phyloP scores from a whole-genome alignment of 2,329 filamentous ascomycete genomes.

The Alternaria hordeiaustralica region DNA sequence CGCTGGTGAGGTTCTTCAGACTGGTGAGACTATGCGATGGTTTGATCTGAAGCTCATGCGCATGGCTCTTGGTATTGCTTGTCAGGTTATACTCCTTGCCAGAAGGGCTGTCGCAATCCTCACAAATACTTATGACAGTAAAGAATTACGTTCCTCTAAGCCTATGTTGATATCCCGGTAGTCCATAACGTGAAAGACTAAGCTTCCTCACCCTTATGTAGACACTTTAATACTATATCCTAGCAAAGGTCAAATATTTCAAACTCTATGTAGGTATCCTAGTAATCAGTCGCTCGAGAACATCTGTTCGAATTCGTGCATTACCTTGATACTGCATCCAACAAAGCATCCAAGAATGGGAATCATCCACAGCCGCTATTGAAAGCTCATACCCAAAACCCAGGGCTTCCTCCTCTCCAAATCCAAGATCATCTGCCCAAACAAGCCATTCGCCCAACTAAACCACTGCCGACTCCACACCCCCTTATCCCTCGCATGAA shows the following conservation, averaged over 20 bases:
- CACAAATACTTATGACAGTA: neutral
- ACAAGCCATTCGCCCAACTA: slow-evolving; percentile 60
- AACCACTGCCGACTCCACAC: slow-evolving; percentile 59
- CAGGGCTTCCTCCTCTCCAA: slow-evolving; percentile 52
- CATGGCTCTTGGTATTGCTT: neutral
- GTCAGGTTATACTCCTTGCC: accelerated
- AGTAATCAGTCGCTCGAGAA: neutral
- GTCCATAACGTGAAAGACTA: accelerated
- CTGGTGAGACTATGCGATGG: too few species aligned
- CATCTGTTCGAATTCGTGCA: accelerated
- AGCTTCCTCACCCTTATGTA: neutral
- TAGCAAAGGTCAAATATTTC: neutral
- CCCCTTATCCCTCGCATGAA: slow-evolving; percentile 48
- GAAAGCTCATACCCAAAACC: slow-evolving; percentile 47
- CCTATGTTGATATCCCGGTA: neutral
- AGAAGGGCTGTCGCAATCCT: neutral
- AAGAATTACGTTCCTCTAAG: too few species aligned
- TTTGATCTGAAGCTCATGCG: neutral
- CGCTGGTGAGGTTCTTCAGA: too few species aligned
- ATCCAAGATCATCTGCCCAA: slow-evolving; percentile 56
- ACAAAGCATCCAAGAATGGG: neutral
- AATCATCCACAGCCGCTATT: neutral
- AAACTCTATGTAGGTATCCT: neutral
- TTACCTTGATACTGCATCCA: neutral
- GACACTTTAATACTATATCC: neutral